phyloP scores from a whole-genome alignment of 345 rosid species.

The Eucalyptus regnans region DNA sequence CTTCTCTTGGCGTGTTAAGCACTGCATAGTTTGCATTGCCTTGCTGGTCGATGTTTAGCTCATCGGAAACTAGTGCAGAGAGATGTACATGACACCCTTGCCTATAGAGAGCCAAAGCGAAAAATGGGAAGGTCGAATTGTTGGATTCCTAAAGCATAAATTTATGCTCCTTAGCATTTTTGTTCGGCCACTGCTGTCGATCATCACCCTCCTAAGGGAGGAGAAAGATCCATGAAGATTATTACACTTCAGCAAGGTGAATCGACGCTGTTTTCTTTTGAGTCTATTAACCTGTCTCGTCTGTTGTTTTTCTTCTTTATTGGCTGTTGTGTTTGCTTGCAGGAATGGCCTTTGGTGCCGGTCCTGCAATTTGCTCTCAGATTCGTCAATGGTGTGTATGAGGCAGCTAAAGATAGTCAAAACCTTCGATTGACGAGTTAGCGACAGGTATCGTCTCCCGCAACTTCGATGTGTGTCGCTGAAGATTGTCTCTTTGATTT shows the following conservation, averaged over 20 bases:
- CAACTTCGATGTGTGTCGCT: not conserved
- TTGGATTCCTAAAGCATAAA: not conserved
- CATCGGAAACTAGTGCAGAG: not conserved
- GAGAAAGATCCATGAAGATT: not conserved
- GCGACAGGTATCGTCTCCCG: not conserved
- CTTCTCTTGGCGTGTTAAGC: not conserved
- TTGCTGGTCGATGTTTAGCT: not conserved
- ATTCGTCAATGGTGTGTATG: constrained; percentile 23
- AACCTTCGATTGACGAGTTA: not conserved
- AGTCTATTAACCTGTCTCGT: not conserved
- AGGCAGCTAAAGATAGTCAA: not conserved
- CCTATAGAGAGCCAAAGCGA: not conserved
- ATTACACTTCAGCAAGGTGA: not conserved
- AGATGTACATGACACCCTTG: not conserved
- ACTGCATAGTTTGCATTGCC: not conserved
- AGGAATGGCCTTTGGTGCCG: constrained; percentile 35
- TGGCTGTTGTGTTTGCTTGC: not conserved
- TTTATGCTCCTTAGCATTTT: not conserved
- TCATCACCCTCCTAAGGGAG: not conserved
- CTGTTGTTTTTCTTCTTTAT: not conserved
- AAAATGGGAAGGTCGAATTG: not conserved
- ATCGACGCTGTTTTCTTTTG: not conserved
- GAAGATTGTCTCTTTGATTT: not conserved
- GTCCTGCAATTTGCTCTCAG: constrained; percentile 37
- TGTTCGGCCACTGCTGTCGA: not conserved